Evolutionary conservation across 2,329 filamentous ascomycete genomes (phyloP).

Genomic region (Huntiella savannae): DNA sequence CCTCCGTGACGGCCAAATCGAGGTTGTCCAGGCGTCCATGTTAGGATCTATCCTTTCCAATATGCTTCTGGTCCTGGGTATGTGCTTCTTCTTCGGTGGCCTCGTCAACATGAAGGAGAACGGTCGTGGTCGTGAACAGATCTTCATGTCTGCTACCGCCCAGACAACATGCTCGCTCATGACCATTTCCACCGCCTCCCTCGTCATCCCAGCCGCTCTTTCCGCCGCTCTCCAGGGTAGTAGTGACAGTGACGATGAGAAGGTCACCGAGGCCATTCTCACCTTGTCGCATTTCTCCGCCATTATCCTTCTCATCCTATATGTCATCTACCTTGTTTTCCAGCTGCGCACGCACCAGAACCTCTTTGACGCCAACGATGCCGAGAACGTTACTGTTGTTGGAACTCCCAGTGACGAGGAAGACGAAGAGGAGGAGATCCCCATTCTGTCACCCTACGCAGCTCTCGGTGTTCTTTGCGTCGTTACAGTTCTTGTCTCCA

Average conservation of each 20-base stretch:
- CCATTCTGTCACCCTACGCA: slow-evolving; percentile 41
- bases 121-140: slow-evolving; percentile 45
- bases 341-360: slow-evolving; percentile 57
- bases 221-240: slow-evolving; percentile 42
- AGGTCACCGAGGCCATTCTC: slow-evolving; percentile 39
- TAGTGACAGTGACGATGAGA: slow-evolving; percentile 18
- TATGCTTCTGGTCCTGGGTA: slow-evolving; percentile 67
- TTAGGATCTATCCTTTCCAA: slow-evolving; percentile 91
- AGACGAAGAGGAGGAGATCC: slow-evolving; percentile 18
- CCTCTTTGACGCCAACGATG: slow-evolving; percentile 30
- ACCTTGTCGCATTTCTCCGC: slow-evolving; percentile 57
- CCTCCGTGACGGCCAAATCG: slow-evolving; percentile 65
- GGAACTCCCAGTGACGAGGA: slow-evolving; percentile 12
- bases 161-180: slow-evolving; percentile 60
- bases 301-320: slow-evolving; percentile 55
- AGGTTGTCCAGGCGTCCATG: slow-evolving; percentile 96
- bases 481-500: slow-evolving; percentile 48
- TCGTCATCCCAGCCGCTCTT: slow-evolving; percentile 61
- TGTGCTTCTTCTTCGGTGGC: slow-evolving; percentile 62
- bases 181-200: slow-evolving; percentile 55
- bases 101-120: slow-evolving; percentile 39
- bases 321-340: slow-evolving; percentile 60
- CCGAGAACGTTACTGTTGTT: slow-evolving; percentile 24
- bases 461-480: slow-evolving; percentile 48
- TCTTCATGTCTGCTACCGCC: slow-evolving; percentile 57